Conservation (phyloP, 768 basidiomycete genomes). For the Crepidotus variabilis region DNA sequence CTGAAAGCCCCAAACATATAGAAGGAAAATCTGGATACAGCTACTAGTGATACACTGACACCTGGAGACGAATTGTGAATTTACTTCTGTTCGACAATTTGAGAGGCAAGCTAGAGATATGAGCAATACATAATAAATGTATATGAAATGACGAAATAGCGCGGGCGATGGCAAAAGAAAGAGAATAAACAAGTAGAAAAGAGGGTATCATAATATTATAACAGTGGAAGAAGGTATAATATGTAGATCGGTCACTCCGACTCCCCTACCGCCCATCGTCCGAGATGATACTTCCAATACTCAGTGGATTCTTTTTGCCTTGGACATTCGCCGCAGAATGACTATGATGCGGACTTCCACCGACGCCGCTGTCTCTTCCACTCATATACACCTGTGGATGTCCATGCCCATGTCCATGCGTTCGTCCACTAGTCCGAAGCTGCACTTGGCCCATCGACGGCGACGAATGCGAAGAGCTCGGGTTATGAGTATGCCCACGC, state of each 20-base stretch:
- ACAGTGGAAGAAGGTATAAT: neutral
- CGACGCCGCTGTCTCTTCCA: slow-evolving; percentile 12
- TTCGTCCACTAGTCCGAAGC: slow-evolving; percentile 25
- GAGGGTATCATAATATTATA: neutral
- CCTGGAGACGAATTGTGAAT: no score
- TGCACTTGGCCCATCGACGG: slow-evolving; percentile 18
- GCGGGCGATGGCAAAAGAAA: neutral
- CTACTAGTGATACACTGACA: neutral
- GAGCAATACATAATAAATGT: neutral
- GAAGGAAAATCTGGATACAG: neutral
- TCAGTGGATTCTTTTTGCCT: slow-evolving; percentile 61
- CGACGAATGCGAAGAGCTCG: slow-evolving; percentile 1
- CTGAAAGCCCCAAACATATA: neutral
- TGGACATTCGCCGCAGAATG: slow-evolving; percentile 9
- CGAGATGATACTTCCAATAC: slow-evolving; percentile 70
- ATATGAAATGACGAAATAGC: neutral
- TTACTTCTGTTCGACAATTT: no score
- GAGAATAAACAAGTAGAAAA: neutral
- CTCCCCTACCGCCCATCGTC: slow-evolving; percentile 31
- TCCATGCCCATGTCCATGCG: neutral
- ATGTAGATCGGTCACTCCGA: neutral
- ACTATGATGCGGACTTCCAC: slow-evolving; percentile 15
- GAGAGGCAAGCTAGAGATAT: no score
- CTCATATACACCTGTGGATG: slow-evolving; percentile 1
- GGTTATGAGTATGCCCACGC: neutral